Conservation (phyloP, 306 rosid genomes). For the Vigna nakashimae region DNA sequence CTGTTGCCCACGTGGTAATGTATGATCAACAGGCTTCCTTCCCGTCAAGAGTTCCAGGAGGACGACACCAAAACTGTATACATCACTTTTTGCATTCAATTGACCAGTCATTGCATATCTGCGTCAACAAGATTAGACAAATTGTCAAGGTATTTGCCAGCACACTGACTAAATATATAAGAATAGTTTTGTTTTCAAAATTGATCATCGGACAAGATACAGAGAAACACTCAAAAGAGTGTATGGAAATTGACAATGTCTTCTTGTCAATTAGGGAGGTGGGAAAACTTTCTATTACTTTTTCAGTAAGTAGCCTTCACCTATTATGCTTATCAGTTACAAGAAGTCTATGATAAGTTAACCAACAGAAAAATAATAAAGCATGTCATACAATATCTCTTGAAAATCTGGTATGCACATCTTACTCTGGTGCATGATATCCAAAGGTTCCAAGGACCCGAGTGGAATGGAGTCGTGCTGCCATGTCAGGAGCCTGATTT, state of each 20-base stretch:
- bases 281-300: conserved; percentile 24
- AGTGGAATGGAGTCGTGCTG: conserved; percentile 93
- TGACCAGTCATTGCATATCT: conserved; percentile 97
- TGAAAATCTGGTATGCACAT: conserved; percentile 29
- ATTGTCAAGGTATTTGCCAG: conserved; percentile 32
- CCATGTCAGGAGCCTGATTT: conserved; percentile 97
- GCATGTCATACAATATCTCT: conserved; percentile 11
- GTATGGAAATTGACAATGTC: neutral
- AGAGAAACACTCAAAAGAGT: neutral
- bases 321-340: conserved; percentile 14
- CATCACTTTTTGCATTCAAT: conserved; percentile 91
- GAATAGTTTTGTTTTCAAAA: conserved; percentile 19
- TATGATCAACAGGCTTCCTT: conserved; percentile 94
- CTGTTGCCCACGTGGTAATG: conserved; percentile 92
- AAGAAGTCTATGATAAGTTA: neutral
- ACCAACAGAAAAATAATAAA: conserved; percentile 7
- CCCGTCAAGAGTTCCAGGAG: conserved; percentile 94
- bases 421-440: conserved; percentile 98
- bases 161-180: conserved; percentile 13
- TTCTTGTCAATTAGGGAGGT: conserved; percentile 2
- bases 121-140: conserved; percentile 44
- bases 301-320: conserved; percentile 16
- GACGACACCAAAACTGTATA: conserved; percentile 90
- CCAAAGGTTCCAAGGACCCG: conserved; percentile 97
- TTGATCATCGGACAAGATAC: conserved; percentile 6